These are phyloP conservation scores for Brasilioporus rufonigricans DNA, from an alignment of 768 basidiomycete genomes.

Conservation along the genomic window DNA sequence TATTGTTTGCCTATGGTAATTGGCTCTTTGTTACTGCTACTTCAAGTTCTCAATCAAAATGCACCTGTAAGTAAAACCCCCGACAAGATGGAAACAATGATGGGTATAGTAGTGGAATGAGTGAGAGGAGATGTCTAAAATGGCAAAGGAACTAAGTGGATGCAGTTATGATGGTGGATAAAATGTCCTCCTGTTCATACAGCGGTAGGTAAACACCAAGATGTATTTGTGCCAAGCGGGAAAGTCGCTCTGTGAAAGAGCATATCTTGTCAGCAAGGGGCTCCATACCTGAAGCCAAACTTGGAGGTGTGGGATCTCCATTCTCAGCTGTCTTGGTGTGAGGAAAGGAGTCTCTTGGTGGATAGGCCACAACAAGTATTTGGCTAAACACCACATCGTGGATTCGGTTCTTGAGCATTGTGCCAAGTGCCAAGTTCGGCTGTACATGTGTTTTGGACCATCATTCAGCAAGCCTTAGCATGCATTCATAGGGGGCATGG, in stretches of 20 bases:
- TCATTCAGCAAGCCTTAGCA: conserved; percentile 61
- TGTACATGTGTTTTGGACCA: conserved; percentile 74
- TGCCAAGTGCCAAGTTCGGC: conserved; percentile 54
- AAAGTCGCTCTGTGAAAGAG: conserved; percentile 65
- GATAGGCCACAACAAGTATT: conserved; percentile 54
- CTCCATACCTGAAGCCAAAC: conserved; percentile 60
- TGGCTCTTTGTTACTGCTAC: conserved; percentile 27
- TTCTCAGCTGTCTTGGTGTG: conserved; percentile 29
- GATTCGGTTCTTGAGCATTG: conserved; percentile 60
- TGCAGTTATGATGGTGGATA: conserved; percentile 21
- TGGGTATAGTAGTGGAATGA: conserved; percentile 28
- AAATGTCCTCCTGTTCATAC: conserved; percentile 62
- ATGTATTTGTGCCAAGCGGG: conserved; percentile 72
- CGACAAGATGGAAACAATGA: conserved; percentile 28
- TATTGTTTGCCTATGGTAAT: conserved; percentile 30
- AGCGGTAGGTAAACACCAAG: conserved; percentile 72
- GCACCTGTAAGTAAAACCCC: conserved; percentile 19
- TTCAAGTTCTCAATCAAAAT: conserved; percentile 27
- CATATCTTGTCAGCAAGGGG: conserved; percentile 64
- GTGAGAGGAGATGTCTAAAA: conserved; percentile 26
- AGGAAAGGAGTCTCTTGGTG: conserved; percentile 38
- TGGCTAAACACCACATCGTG: conserved; percentile 60
- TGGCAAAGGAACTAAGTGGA: conserved; percentile 15
- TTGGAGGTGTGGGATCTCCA: conserved; percentile 7
- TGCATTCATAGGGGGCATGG: conserved; percentile 45